Conservation (phyloP, 257 asterid genomes). For the Gynochthodes officinalis region DNA sequence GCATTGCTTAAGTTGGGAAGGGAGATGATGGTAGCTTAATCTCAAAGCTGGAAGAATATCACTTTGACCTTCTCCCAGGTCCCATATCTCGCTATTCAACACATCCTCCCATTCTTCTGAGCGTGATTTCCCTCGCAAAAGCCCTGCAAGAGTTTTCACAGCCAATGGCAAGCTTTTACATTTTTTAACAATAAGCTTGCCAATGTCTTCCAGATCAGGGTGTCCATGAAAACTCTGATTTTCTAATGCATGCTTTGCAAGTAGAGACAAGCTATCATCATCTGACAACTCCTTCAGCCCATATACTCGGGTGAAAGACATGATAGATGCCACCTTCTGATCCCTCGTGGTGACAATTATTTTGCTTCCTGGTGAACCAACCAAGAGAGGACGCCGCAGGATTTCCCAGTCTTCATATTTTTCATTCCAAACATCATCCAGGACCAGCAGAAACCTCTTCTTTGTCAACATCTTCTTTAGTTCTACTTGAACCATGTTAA, state of each 20-base stretch:
- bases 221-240: background rate
- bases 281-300: constrained; percentile 7
- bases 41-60: constrained; percentile 14
- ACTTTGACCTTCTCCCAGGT: background rate
- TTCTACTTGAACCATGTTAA: constrained; percentile 12
- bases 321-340: constrained; percentile 3
- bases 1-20: constrained; percentile 18
- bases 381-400: constrained; percentile 14
- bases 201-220: constrained; percentile 1
- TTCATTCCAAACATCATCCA: constrained; percentile 23
- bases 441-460: constrained; percentile 14
- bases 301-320: constrained; percentile 1
- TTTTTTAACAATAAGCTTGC: constrained; percentile 14
- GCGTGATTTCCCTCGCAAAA: background rate
- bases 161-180: constrained; percentile 24
- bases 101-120: constrained; percentile 17
- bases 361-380: constrained; percentile 21
- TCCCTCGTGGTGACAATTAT: constrained; percentile 15
- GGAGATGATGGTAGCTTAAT: constrained; percentile 29
- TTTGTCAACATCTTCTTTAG: background rate
- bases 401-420: constrained; percentile 15
- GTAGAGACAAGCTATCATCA: constrained; percentile 10
- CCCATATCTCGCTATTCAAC: constrained; percentile 25
- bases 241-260: constrained; percentile 20
- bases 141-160: constrained; percentile 18